Conservation (phyloP, 768 basidiomycete genomes). For the Tricholoma terreum region DNA sequence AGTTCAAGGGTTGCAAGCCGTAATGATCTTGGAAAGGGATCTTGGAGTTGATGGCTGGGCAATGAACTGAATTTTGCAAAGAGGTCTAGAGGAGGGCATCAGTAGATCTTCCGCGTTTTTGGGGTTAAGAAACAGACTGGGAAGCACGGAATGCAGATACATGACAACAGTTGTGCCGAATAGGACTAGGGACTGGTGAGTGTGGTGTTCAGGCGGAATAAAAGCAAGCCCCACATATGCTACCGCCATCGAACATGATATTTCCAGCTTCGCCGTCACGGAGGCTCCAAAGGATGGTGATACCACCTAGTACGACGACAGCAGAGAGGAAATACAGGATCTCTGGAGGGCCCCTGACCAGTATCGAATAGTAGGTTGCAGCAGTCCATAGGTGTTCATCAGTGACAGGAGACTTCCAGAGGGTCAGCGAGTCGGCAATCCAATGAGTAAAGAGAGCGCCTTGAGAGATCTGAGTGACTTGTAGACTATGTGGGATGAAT, state of each 20-base stretch:
- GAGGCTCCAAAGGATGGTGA: constrained; percentile 75
- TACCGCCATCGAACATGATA: constrained; percentile 90
- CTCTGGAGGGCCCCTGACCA: constrained; percentile 60
- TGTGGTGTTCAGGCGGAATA: neutral
- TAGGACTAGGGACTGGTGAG: constrained; percentile 48
- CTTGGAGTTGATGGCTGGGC: constrained; percentile 47
- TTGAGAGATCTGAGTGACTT: constrained; percentile 22
- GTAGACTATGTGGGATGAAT: neutral
- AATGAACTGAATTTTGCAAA: constrained; percentile 56
- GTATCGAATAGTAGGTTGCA: constrained; percentile 76
- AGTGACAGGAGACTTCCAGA: constrained; percentile 88
- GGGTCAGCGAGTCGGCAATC: constrained; percentile 89
- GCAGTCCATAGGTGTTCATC: constrained; percentile 82
- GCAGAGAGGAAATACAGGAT: constrained; percentile 56
- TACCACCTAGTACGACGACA: constrained; percentile 56
- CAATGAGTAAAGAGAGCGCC: constrained; percentile 85
- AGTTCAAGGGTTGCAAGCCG: constrained; percentile 69
- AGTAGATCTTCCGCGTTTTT: constrained; percentile 1
- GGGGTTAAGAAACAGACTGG: constrained; percentile 50
- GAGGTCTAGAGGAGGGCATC: constrained; percentile 40
- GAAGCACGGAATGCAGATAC: constrained; percentile 75
- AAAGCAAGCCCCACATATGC: constrained; percentile 62
- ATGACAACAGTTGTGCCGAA: constrained; percentile 68
- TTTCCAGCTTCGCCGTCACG: constrained; percentile 76
- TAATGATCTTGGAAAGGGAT: constrained; percentile 62